phyloP scores from a whole-genome alignment of 306 rosid genomes.

The Rubus parviflorus region DNA sequence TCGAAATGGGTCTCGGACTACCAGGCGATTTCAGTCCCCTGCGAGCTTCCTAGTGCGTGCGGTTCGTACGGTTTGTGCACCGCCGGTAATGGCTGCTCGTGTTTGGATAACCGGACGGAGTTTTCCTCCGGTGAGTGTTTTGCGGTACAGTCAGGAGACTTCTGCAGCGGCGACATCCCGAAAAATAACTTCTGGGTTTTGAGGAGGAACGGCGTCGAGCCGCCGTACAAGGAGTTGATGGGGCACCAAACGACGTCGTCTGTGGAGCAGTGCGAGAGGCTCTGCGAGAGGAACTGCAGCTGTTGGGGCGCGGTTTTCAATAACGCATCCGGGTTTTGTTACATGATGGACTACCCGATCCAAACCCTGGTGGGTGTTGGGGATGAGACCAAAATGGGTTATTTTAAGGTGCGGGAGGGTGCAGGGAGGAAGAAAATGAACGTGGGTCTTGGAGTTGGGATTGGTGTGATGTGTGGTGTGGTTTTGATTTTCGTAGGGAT shows the following conservation, averaged over 20 bases:
- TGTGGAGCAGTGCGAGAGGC: constrained; percentile 47
- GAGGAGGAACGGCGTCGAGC: constrained; percentile 61
- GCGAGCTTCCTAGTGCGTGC: constrained; percentile 74
- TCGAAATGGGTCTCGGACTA: constrained; percentile 51
- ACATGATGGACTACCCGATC: constrained; percentile 59
- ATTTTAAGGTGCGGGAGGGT: constrained; percentile 64
- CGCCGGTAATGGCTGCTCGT: constrained; percentile 60
- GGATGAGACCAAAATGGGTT: constrained; percentile 65
- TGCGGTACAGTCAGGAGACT: constrained; percentile 26
- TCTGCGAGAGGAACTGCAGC: constrained; percentile 59
- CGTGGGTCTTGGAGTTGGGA: constrained; percentile 23
- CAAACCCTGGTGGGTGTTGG: constrained; percentile 51
- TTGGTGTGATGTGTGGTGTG: constrained; percentile 29
- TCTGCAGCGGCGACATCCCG: constrained; percentile 43
- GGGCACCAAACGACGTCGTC: constrained; percentile 47
- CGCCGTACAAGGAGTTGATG: constrained; percentile 55
- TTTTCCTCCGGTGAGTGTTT: constrained; percentile 45
- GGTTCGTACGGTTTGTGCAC: constrained; percentile 81
- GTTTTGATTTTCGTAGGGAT: constrained; percentile 23
- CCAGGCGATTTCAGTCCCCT: constrained; percentile 53
- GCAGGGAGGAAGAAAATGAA: constrained; percentile 25
- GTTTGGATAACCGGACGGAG: constrained; percentile 59
- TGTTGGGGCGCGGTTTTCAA: constrained; percentile 82
- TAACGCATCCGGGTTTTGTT: constrained; percentile 67
- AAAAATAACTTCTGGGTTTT: constrained; percentile 38